Base-by-base conservation (phyloP, 2,329 filamentous ascomycete species). In the Fusarium oxysporum region DNA sequence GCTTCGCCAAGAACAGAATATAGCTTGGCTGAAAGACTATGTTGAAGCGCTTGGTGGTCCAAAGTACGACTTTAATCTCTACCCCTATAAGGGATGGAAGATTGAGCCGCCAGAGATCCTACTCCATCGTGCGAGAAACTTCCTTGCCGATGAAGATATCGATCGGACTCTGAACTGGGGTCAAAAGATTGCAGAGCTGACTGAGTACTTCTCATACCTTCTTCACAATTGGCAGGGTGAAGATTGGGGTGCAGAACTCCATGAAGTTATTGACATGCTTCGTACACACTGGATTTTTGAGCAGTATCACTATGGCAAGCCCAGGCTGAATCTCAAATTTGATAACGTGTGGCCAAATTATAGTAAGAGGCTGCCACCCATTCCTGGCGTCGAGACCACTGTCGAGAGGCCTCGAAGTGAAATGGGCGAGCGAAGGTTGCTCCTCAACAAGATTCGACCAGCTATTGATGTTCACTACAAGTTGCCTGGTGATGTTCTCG, bases 121-220 rank as follows among this genome's bases (percentile, higher is more conserved):
- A 47, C 77, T 83, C 45, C 47, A 58, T 19, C 77, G 80, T 16
- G 78, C 80, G 48, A 78, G 76, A 55, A 84, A 83, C 70, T 90
- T 87, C 68, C 83, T 90, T 28, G 76, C 82, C 7, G 85, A 88
- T 35, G 83, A 86, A 68, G 86, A 89, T 70, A 73, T 78, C 10
- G 82, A 85, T 62, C 82, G 84, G 21, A 83, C 82, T 63, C 48
- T 80, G 3, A 71, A 80, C 47, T 88, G 86, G 81, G 73, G 81
- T 4, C 53, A 68, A 16, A 82, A 83, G 56, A 76, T 83, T 12
- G 75, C 68, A 25, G 82, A 82, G 62, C 76, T 85, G 17, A 73
- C 75, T 23, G 74, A 80, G 32, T 87, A 86, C 73, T 77, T 87
- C 33, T 59, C 79, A 11, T 78, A 82, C 69, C 74, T 85, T 19